Evolutionary conservation across 2,329 filamentous ascomycete species (phyloP), one percentile per base, ranked within the genome.

Genomic region (Xylariaceae sp.): DNA sequence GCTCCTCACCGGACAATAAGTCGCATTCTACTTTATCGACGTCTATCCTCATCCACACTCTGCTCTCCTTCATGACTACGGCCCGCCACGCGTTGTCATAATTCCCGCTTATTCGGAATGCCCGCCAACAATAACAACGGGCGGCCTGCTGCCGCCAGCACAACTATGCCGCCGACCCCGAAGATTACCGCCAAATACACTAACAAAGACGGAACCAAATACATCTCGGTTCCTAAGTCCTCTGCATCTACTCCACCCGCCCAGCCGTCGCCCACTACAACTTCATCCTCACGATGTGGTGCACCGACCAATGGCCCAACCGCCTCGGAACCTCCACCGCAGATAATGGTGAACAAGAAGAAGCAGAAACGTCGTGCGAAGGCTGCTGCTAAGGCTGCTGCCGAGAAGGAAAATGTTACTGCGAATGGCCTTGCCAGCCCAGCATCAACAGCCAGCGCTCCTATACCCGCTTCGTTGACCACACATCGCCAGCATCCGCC

Each of bases 331-430:
- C 56, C 54, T 55, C 54, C 62, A 16, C 63, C 71, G 44, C 73
- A 76, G 42, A 76, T 76, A 42, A 67, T 77, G 8, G 86, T 92
- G 48, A 96, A 96, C 73, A 85, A 89, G 68, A 96, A 96, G 79
- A 97, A 96, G 77, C 88, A 94, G 71, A 96, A 96, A 78, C 84
- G 92, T 63, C 83, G 92, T 61, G 87, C 89, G 68, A 96, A 96
- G 72, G 88, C 87, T 32, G 87, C 89, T 30, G 86, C 86, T 56
- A 83, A 86, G 67, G 81, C 81, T 29, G 83, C 79, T 42, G 78
- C 78, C 30, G 75, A 75, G 61, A 72, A 75, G 58, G 67, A 76
- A 40, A 73, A 74, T 5, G 70, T 72, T 51, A 58, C 63, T 30
- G 64, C 66, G 30, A 77, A 80, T 57, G 76, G 76, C 19, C 68